These are phyloP conservation scores for Melanogaster broomeanus DNA, from an alignment of 768 basidiomycete genomes.

Conservation along the genomic window DNA sequence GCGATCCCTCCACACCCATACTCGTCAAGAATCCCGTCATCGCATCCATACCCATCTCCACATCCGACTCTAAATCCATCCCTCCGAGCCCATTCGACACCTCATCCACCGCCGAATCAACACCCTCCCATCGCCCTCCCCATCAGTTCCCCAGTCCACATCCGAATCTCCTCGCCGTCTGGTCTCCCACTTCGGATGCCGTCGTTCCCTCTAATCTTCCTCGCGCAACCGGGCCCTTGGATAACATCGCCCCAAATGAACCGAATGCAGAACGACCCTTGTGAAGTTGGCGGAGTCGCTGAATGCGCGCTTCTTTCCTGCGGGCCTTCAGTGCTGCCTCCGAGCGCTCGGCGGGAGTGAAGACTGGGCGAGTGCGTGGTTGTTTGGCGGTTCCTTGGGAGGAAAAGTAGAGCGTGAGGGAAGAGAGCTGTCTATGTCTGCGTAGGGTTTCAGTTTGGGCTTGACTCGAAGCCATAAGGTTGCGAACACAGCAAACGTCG, in stretches of 20 bases:
- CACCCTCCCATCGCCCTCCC: slow-evolving; percentile 16
- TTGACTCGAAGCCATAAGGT: background rate
- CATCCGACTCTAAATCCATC: slow-evolving; percentile 68
- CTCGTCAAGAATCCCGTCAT: slow-evolving; percentile 57
- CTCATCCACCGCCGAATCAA: slow-evolving; percentile 30
- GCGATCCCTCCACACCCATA: slow-evolving; percentile 46
- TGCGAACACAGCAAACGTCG: background rate
- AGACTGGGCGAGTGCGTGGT: slow-evolving; percentile 32
- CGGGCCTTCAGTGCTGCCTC: slow-evolving; percentile 29
- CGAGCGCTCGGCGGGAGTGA: slow-evolving; percentile 21
- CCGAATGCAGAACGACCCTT: slow-evolving; percentile 37
- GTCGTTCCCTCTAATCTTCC: slow-evolving; percentile 28
- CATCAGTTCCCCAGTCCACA: slow-evolving; percentile 58
- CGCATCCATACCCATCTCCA: slow-evolving; percentile 45
- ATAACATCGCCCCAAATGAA: slow-evolving; percentile 53
- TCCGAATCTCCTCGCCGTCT: slow-evolving; percentile 66
- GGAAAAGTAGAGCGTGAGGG: slow-evolving; percentile 22
- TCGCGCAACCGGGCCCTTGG: slow-evolving; percentile 52
- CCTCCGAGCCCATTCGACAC: slow-evolving; percentile 39
- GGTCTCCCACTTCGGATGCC: slow-evolving; percentile 46
- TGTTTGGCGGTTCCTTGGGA: slow-evolving; percentile 11
- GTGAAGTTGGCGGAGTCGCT: slow-evolving; percentile 23
- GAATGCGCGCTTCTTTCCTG: slow-evolving; percentile 10
- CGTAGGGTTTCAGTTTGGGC: slow-evolving; percentile 5
- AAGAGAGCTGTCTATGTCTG: slow-evolving; percentile 27